A percentile compares a stretch with the other conserved stretches of the same genome.
Conservation (phyloP, 305 asterid genomes). For the Rubia occidens region DNA sequence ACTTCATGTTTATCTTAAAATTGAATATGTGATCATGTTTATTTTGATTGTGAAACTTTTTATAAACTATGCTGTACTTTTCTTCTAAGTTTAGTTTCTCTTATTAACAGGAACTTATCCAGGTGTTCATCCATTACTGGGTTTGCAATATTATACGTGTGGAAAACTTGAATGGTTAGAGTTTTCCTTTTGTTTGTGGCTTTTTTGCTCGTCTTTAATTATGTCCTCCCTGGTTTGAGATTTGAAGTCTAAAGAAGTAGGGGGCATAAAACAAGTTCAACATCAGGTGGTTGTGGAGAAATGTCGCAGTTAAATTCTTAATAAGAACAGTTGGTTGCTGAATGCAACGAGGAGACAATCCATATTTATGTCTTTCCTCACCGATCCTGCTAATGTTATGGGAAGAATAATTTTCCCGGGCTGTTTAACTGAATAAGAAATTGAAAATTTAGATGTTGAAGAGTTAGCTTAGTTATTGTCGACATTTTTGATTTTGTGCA, state of each 20-base stretch:
- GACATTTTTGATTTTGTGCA: slow-evolving; percentile 19
- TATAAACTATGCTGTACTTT: neutral
- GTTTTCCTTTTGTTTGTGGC: slow-evolving; percentile 4
- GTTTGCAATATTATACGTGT: slow-evolving; percentile 73
- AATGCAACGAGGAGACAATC: neutral
- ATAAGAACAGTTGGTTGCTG: no score
- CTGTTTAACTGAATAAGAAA: neutral
- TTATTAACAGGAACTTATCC: slow-evolving; percentile 62
- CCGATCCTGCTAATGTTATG: neutral
- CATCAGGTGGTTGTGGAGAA: neutral
- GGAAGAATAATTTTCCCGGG: neutral
- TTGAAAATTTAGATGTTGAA: slow-evolving; percentile 6
- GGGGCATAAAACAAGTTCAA: neutral
- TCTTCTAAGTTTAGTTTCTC: neutral
- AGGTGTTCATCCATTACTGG: slow-evolving; percentile 70
- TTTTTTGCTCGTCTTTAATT: neutral
- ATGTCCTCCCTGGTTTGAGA: neutral
- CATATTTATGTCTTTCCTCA: neutral
- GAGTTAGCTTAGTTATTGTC: neutral
- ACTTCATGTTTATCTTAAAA: neutral
- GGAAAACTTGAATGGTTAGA: slow-evolving; percentile 95
- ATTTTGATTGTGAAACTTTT: neutral
- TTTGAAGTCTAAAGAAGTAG: neutral
- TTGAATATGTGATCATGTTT: neutral
- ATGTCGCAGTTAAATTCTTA: neutral